phyloP scores from a whole-genome alignment of 371 early-diverging fungal genomes.

The Mortierella sp. region DNA sequence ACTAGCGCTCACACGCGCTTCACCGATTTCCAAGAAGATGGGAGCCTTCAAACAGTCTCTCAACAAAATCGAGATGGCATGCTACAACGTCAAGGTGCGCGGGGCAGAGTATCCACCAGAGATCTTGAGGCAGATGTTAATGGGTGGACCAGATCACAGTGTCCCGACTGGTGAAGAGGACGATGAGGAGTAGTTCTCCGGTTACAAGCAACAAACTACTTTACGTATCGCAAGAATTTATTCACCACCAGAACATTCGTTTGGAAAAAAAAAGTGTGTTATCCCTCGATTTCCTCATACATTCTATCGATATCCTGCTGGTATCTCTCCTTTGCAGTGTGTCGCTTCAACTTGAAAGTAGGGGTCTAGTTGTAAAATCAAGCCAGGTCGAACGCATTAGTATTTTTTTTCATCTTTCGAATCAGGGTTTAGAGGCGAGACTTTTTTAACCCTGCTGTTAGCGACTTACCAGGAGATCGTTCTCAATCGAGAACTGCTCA shows the following conservation, averaged over 20 bases:
- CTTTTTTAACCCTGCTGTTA: too few relatives aligned
- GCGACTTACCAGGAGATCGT: constrained; percentile 62
- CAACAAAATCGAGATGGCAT: constrained; percentile 58
- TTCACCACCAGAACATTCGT: too few relatives aligned
- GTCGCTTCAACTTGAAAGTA: constrained; percentile 90
- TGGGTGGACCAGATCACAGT: constrained; percentile 20
- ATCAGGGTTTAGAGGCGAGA: background rate
- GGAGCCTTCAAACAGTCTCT: constrained; percentile 51
- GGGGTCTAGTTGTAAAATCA: constrained; percentile 59
- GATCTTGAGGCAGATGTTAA: constrained; percentile 39
- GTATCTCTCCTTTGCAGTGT: constrained; percentile 75
- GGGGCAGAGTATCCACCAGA: constrained; percentile 55
- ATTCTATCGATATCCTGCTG: constrained; percentile 69
- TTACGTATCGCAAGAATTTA: too few relatives aligned
- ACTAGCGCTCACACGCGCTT: constrained; percentile 25
- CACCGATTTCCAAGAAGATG: constrained; percentile 57
- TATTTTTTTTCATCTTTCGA: too few relatives aligned
- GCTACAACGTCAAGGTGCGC: constrained; percentile 49
- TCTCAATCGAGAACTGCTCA: constrained; percentile 72
- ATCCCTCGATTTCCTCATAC: too few relatives aligned
- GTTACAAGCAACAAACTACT: too few relatives aligned
- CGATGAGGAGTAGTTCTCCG: too few relatives aligned
- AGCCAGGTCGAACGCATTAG: background rate
- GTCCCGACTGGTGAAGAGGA: too few relatives aligned
- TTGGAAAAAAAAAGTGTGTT: too few relatives aligned